Conservation (phyloP, 2,329 filamentous ascomycete genomes). For the Sclerotinia spermophila region DNA sequence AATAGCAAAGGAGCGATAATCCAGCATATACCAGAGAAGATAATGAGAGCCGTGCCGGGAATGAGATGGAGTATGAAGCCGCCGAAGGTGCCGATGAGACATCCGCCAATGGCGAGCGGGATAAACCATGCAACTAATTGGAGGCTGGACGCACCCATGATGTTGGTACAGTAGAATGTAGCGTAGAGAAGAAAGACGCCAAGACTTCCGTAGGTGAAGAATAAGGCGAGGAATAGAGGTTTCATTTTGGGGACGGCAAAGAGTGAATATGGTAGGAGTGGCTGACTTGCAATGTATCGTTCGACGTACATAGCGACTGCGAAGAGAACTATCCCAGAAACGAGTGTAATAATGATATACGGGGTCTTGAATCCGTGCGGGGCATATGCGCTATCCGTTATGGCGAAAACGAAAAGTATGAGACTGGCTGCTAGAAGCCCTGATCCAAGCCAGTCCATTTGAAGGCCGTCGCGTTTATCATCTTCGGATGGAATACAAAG, state of each 20-base stretch:
- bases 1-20: conserved; percentile 48
- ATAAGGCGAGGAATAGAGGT: conserved; percentile 55
- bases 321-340: conserved; percentile 58
- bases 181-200: conserved; percentile 65
- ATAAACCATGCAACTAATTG: conserved; percentile 57
- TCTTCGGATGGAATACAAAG: conserved; percentile 50
- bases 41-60: conserved; percentile 47
- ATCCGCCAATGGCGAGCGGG: conserved; percentile 53
- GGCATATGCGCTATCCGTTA: conserved; percentile 67
- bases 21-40: conserved; percentile 48
- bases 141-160: conserved; percentile 51
- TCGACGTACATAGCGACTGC: conserved; percentile 63
- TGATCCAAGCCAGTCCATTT: conserved; percentile 68
- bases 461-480: conserved; percentile 36
- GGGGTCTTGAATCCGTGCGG: conserved; percentile 65
- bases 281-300: conserved; percentile 64
- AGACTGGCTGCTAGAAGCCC: conserved; percentile 59
- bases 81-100: conserved; percentile 62
- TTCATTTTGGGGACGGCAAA: conserved; percentile 66
- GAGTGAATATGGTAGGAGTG: conserved; percentile 64
- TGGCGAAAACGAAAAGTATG: conserved; percentile 65
- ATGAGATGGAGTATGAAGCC: conserved; percentile 44
- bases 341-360: conserved; percentile 63
- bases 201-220: conserved; percentile 63
- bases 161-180: conserved; percentile 58